These are phyloP conservation scores for Arachis monticola DNA, from an alignment of 331 rosid genomes.

Conservation along the genomic window DNA sequence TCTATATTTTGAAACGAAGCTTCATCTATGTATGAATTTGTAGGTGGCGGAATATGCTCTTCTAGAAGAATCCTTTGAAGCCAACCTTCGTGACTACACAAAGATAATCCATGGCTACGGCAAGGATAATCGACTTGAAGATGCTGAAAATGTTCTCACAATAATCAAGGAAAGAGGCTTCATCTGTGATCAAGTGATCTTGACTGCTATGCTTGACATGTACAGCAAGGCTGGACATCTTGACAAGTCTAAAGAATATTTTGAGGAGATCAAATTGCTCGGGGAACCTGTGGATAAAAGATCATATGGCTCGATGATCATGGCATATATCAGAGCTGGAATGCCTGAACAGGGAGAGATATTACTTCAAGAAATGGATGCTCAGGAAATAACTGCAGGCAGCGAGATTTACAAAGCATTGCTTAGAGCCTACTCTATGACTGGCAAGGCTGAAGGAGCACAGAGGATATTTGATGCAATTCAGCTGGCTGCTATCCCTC, in stretches of 20 bases:
- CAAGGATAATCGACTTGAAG: slow-evolving; percentile 60
- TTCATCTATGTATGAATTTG: slow-evolving; percentile 28
- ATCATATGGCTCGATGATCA: slow-evolving; percentile 85
- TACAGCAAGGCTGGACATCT: slow-evolving; percentile 80
- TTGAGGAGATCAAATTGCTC: slow-evolving; percentile 78
- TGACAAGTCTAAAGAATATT: slow-evolving; percentile 66
- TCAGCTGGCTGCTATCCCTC: slow-evolving; percentile 77
- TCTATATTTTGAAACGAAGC: slow-evolving; percentile 21
- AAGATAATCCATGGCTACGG: slow-evolving; percentile 80
- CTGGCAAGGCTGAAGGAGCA: slow-evolving; percentile 72
- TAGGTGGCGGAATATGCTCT: slow-evolving; percentile 87
- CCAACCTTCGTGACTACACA: slow-evolving; percentile 74
- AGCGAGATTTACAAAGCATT: slow-evolving; percentile 90
- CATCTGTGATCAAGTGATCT: slow-evolving; percentile 74
- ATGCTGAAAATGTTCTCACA: slow-evolving; percentile 64
- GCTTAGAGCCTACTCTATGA: slow-evolving; percentile 74
- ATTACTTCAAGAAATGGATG: slow-evolving; percentile 79
- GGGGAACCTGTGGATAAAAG: slow-evolving; percentile 74
- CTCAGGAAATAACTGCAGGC: slow-evolving; percentile 69
- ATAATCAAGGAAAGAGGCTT: slow-evolving; percentile 72
- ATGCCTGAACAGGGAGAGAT: slow-evolving; percentile 67
- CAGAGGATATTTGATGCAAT: slow-evolving; percentile 84
- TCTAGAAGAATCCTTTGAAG: slow-evolving; percentile 75
- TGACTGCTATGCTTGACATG: slow-evolving; percentile 82
- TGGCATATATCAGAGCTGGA: slow-evolving; percentile 88